These are phyloP conservation scores for Epicoccum sorghinum DNA, from an alignment of 2,329 filamentous ascomycete genomes.

Conservation along the genomic window DNA sequence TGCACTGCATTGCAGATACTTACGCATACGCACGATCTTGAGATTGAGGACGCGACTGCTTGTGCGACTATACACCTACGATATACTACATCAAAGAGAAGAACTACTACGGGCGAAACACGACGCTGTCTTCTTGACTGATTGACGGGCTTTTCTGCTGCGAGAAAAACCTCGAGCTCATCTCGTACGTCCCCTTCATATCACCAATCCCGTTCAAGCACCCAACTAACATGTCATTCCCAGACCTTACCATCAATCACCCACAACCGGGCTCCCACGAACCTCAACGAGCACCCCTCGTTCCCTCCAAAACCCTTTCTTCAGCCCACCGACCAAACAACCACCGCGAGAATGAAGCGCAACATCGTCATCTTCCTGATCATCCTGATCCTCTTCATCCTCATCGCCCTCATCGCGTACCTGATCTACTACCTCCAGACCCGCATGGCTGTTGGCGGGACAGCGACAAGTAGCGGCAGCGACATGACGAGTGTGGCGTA, in stretches of 20 bases:
- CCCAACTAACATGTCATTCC: neutral
- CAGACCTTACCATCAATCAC: neutral
- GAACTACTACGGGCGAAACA: no score
- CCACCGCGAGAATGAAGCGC: constrained; percentile 54
- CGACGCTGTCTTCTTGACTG: no score
- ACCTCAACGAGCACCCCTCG: neutral
- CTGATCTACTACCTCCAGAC: constrained; percentile 57
- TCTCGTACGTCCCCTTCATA: neutral
- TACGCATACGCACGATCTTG: no score
- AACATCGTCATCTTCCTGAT: constrained; percentile 61
- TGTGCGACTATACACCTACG: no score
- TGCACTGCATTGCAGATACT: no score
- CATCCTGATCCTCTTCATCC: constrained; percentile 59
- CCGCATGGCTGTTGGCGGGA: constrained; percentile 48
- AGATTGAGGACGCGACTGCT: no score
- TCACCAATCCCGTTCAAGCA: neutral
- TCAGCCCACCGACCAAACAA: neutral
- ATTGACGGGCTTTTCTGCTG: neutral
- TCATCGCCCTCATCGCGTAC: constrained; percentile 57
- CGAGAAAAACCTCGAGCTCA: no score
- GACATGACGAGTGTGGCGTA: constrained; percentile 35
- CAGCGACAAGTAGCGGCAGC: constrained; percentile 29
- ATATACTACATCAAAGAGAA: no score
- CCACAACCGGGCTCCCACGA: neutral
- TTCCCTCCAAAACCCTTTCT: neutral